Evolutionary conservation across 2,329 filamentous ascomycete species (phyloP).

Genomic region (Trichophyton schoenleinii): DNA sequence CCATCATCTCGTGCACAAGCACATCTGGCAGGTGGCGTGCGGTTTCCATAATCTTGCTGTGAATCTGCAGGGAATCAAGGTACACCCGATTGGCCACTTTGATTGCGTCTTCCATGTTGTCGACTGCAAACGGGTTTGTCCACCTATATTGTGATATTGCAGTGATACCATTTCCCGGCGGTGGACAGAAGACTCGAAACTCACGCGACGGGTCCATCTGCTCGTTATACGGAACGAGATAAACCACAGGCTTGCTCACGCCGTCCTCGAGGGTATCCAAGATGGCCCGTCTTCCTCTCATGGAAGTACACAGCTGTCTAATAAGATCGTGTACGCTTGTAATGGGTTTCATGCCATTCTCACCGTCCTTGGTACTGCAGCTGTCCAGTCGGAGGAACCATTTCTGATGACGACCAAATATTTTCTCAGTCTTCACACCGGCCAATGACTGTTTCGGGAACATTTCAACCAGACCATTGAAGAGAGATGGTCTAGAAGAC

Average conservation of each 20-base stretch:
- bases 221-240: conserved; percentile 32
- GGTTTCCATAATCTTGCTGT: neutral
- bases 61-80: neutral
- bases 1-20: conserved; percentile 20
- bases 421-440: conserved; percentile 20
- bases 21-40: conserved; percentile 9
- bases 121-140: neutral
- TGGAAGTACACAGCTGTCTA: conserved; percentile 29
- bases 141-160: neutral
- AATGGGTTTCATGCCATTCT: conserved; percentile 18
- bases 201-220: conserved; percentile 29
- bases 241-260: conserved; percentile 20
- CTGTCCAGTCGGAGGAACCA: neutral
- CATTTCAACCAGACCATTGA: neutral
- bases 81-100: neutral
- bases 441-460: neutral
- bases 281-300: conserved; percentile 26
- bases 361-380: conserved; percentile 24
- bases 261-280: conserved; percentile 15
- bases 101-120: neutral
- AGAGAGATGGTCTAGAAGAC: neutral
- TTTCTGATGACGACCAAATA: conserved; percentile 13
- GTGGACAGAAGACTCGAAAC: conserved; percentile 36
- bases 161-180: conserved; percentile 13
- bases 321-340: conserved; percentile 25